Conservation (phyloP, 495 filamentous ascomycete species). For the Aspergillus baeticus region DNA sequence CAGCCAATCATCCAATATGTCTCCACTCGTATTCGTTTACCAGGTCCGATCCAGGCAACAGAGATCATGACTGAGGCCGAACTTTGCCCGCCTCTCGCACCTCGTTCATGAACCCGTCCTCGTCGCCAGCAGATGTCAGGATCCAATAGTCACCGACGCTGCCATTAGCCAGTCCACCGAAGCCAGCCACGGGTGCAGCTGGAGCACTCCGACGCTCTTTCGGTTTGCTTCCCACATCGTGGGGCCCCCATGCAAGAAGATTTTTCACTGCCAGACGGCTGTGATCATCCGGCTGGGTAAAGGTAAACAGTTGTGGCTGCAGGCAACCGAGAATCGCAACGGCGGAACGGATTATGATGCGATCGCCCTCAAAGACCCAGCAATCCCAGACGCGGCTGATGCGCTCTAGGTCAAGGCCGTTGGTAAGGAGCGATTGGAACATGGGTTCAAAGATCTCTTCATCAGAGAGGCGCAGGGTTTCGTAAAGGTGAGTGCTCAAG, state of each 20-base stretch:
- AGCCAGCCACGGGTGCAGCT: slow-evolving; percentile 31
- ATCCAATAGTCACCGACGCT: slow-evolving; percentile 46
- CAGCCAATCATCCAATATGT: neutral
- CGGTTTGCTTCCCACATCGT: slow-evolving; percentile 33
- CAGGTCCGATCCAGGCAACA: neutral
- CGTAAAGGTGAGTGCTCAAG: slow-evolving; percentile 66
- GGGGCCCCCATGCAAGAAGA: slow-evolving; percentile 54
- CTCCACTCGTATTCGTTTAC: neutral
- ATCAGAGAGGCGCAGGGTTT: slow-evolving; percentile 42
- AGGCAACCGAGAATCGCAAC: slow-evolving; percentile 67
- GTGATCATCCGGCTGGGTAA: slow-evolving; percentile 43
- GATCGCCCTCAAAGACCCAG: slow-evolving; percentile 90
- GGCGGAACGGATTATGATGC: slow-evolving; percentile 72
- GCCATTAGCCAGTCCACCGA: slow-evolving; percentile 37
- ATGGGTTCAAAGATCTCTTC: slow-evolving; percentile 56
- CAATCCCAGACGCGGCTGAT: slow-evolving; percentile 87
- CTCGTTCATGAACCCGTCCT: slow-evolving; percentile 67
- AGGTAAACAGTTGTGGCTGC: slow-evolving; percentile 62
- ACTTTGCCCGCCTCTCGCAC: slow-evolving; percentile 73
- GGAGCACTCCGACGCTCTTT: slow-evolving; percentile 45
- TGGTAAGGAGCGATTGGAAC: slow-evolving; percentile 57
- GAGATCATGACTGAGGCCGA: slow-evolving; percentile 15
- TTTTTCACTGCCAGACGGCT: slow-evolving; percentile 34
- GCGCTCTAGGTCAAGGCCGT: slow-evolving; percentile 66
- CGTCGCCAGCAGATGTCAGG: slow-evolving; percentile 46